Conservation (phyloP, 2,329 filamentous ascomycete species). For the Cladobotryum protrusum region DNA sequence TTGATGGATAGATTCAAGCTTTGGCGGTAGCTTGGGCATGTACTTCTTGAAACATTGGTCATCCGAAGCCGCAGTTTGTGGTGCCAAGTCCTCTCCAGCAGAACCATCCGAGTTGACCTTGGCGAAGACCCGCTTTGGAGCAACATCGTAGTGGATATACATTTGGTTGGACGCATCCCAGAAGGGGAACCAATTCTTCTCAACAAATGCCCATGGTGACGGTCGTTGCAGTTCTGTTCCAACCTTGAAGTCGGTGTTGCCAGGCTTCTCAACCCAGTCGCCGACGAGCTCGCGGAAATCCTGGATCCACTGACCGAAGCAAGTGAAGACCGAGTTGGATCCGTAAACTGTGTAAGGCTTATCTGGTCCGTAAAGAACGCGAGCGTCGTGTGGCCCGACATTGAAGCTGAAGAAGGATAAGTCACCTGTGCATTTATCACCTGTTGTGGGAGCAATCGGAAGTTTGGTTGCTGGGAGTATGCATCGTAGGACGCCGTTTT, state of each 20-base stretch:
- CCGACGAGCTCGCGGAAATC: constrained; percentile 46
- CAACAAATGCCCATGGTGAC: constrained; percentile 35
- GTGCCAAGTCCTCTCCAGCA: constrained; percentile 41
- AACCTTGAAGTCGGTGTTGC: constrained; percentile 31
- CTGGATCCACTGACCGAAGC: constrained; percentile 52
- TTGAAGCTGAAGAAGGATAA: constrained; percentile 36
- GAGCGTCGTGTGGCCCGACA: constrained; percentile 51
- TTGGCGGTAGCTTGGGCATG: constrained; percentile 32
- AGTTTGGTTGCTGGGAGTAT: constrained; percentile 33
- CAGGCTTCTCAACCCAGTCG: constrained; percentile 29
- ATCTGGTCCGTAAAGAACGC: constrained; percentile 49
- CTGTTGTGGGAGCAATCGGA: constrained; percentile 40
- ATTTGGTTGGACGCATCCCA: constrained; percentile 43
- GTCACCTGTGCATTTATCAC: constrained; percentile 39
- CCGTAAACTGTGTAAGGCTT: constrained; percentile 47
- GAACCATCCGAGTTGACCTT: constrained; percentile 38
- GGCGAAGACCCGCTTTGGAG: constrained; percentile 44
- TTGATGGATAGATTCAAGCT: constrained; percentile 48
- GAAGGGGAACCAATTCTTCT: constrained; percentile 60
- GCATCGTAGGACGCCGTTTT: constrained; percentile 36
- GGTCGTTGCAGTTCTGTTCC: constrained; percentile 49
- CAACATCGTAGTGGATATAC: constrained; percentile 49
- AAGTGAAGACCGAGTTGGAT: constrained; percentile 47
- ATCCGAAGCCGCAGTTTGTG: constrained; percentile 30
- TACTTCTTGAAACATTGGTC: constrained; percentile 39